Evolutionary conservation across 306 rosid species (phyloP).

Genomic region (Castanospermum australe): DNA sequence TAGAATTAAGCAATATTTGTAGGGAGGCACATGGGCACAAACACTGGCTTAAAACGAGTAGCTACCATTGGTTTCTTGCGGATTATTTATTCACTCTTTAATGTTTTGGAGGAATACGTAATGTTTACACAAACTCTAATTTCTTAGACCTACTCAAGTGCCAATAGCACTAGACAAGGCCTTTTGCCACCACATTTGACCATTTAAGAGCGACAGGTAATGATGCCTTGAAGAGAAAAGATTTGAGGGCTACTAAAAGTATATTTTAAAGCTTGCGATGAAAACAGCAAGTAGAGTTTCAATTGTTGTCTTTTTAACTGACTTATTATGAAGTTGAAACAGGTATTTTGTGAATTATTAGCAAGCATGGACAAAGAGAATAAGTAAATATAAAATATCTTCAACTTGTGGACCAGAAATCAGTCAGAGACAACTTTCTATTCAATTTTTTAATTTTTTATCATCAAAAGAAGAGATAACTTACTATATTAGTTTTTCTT

Average conservation of each 20-base stretch:
- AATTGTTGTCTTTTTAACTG: not conserved
- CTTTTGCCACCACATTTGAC: constrained; percentile 22
- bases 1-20: not conserved
- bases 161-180: not conserved
- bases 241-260: too few relatives aligned
- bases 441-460: too few relatives aligned
- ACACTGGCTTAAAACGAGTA: not conserved
- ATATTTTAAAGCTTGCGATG: too few relatives aligned
- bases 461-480: too few relatives aligned
- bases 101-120: not conserved
- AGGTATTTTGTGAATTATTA: not conserved
- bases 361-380: not conserved
- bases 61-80: not conserved
- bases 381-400: not conserved
- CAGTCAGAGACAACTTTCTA: not conserved
- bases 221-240: not conserved
- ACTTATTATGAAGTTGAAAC: not conserved
- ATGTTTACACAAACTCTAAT: not conserved
- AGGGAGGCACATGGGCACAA: constrained; percentile 27
- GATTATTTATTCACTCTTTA: not conserved
- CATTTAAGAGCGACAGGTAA: not conserved
- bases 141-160: not conserved
- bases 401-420: not conserved
- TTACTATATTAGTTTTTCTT: too few relatives aligned
- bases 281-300: not conserved